phyloP scores from a whole-genome alignment of 23 red algal species.

The Gracilaria domingensis region DNA sequence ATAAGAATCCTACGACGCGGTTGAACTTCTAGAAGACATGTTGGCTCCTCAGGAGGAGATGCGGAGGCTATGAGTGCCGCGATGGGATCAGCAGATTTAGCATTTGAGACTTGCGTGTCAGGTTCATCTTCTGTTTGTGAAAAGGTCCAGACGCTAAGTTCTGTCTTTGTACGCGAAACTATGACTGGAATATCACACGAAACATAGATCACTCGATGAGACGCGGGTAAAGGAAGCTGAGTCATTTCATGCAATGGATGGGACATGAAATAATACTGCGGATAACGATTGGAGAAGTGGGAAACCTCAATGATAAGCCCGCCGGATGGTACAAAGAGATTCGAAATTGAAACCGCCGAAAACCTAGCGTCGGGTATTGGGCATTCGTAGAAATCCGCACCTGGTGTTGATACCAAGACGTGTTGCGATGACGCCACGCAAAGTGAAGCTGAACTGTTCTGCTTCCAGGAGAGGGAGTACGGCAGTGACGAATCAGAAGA shows the following conservation, averaged over 20 bases:
- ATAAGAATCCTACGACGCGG: conserved; percentile 19
- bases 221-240: not conserved
- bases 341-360: conserved; percentile 5
- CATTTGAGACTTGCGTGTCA: conserved; percentile 7
- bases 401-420: conserved; percentile 6
- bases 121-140: conserved; percentile 24
- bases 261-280: conserved; percentile 24
- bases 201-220: conserved; percentile 35
- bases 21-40: conserved; percentile 25
- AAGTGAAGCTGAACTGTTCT: not conserved
- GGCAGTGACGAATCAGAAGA: conserved; percentile 14
- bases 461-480: not conserved
- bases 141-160: conserved; percentile 37
- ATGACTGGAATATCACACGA: conserved; percentile 47
- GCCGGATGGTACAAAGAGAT: conserved; percentile 4
- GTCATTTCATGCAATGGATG: conserved; percentile 39
- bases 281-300: not conserved
- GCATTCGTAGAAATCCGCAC: conserved; percentile 29
- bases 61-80: conserved; percentile 16
- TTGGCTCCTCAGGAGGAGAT: conserved; percentile 1
- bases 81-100: not conserved
- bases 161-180: conserved; percentile 15
- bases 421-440: conserved; percentile 14
- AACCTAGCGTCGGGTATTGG: conserved; percentile 24
- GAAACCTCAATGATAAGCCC: conserved; percentile 33